Percentiles rank a stretch among this genome's conserved stretches.
These are phyloP conservation scores for Chaetomium sp. DNA, from an alignment of 2,329 filamentous ascomycete genomes.

Conservation along the genomic window DNA sequence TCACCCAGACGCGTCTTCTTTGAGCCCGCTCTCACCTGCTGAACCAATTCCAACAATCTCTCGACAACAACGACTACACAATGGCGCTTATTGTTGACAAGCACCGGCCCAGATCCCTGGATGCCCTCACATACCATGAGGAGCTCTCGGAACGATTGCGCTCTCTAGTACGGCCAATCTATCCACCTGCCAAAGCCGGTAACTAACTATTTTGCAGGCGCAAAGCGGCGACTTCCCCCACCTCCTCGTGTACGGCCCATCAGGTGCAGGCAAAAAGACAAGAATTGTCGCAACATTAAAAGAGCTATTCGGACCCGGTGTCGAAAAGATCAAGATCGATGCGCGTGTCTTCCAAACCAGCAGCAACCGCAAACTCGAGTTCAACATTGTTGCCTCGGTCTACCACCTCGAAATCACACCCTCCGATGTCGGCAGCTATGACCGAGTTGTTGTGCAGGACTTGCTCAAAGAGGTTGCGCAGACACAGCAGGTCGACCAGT, in stretches of 20 bases:
- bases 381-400: constrained; percentile 96
- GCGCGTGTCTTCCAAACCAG: constrained; percentile 94
- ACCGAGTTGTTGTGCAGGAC: constrained; percentile 93
- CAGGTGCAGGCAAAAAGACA: constrained; percentile 96
- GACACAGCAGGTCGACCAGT: constrained; percentile 96
- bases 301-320: constrained; percentile 90
- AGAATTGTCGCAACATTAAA: constrained; percentile 93
- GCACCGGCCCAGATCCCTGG: constrained; percentile 72
- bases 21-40: constrained; percentile 6
- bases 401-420: constrained; percentile 99
- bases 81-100: constrained; percentile 75
- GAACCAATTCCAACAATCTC: background rate
- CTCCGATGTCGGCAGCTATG: constrained; percentile 93
- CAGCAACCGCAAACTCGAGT: constrained; percentile 95
- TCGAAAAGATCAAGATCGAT: constrained; percentile 99
- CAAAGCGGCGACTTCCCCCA: constrained; percentile 98
- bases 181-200: background rate
- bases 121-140: constrained; percentile 80
- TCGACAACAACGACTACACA: constrained; percentile 25
- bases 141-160: constrained; percentile 85
- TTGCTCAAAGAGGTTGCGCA: constrained; percentile 96
- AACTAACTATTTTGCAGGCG: constrained; percentile 60
- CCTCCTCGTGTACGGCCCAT: constrained; percentile 94
- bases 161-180: constrained; percentile 67
- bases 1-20: constrained; percentile 32